These are phyloP conservation scores for Citrus sinensis DNA, from an alignment of 345 rosid species.

Conservation along the genomic window DNA sequence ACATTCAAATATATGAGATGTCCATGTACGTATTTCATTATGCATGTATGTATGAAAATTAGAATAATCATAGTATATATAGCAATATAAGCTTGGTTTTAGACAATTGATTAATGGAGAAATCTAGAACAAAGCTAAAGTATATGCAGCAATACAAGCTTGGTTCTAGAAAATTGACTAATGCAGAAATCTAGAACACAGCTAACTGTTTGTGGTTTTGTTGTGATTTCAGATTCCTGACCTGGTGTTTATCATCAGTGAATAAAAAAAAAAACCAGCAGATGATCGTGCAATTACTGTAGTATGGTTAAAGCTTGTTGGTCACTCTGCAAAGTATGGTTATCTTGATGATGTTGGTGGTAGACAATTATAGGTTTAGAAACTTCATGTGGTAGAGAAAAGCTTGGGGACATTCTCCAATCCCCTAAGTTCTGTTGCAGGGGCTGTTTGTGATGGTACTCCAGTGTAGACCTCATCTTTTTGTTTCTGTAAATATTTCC, in stretches of 20 bases:
- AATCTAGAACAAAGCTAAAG: neutral
- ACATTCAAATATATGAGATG: neutral
- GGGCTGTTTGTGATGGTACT: neutral
- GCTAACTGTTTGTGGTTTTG: neutral
- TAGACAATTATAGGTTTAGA: neutral
- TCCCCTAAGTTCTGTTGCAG: neutral
- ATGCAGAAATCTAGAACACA: neutral
- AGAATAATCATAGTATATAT: neutral
- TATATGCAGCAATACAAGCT: neutral
- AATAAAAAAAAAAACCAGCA: neutral
- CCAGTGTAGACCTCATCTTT: neutral
- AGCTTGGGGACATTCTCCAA: neutral
- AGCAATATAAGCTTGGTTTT: neutral
- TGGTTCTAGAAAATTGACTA: neutral
- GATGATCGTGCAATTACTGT: neutral
- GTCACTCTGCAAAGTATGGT: neutral
- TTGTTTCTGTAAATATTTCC: conserved; percentile 6
- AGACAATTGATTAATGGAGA: neutral
- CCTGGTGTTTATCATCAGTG: neutral
- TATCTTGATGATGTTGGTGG: neutral
- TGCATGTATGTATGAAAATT: neutral
- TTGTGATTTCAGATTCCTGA: neutral
- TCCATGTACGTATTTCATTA: neutral
- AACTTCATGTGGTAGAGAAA: neutral
- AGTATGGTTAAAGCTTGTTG: neutral